Base-by-base conservation (phyloP, 1,284 basidiomycete species). In the Rhizoctonia solani region DNA sequence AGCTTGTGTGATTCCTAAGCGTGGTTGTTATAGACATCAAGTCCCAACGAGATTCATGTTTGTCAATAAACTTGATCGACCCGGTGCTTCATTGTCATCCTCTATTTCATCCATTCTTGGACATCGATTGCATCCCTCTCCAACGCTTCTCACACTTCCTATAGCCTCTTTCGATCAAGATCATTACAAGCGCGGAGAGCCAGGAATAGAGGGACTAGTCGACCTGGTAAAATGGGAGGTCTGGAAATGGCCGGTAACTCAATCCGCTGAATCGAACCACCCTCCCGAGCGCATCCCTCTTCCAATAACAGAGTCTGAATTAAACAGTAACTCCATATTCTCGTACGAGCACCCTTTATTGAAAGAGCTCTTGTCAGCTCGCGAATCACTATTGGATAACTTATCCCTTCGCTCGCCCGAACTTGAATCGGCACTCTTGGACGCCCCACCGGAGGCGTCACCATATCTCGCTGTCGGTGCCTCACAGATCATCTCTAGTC, bases 11-110 rank as follows among this genome's bases (percentile, higher is more conserved):
- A 66, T 27, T 32, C 27, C 39, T 41, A 54, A 25, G 49, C 27
- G 37, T 32, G 21, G 46, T 30, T 29, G 9, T 52, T 27, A 41
- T 68, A 92, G 91, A 72, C 93, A 95, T 76, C 82, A 82, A 30
- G 92, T 95, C 1, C 78, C 84, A 0, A 89, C 90, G 8, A 81
- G 89, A 52, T 82, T 95, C 59, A 80, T 94, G 72, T 94, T 95
- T 75, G 76, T 95, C 69, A 95, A 95, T 80, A 95, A 95, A 75
- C 82, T 95, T 42, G 92, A 95, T 75, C 85, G 92, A 49, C 83
- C 90, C 46, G 93, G 92, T 30, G 89, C 90, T 16, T 93, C 90
- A 0, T 86, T 93, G 69, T 80, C 81, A 56, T 81, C 85, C 1
- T 92, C 90, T 0, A 72, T 93, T 11, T 73, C 82, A 16, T 93